These are phyloP conservation scores for Lablab purpureus DNA, from an alignment of 306 rosid genomes.

Conservation along the genomic window DNA sequence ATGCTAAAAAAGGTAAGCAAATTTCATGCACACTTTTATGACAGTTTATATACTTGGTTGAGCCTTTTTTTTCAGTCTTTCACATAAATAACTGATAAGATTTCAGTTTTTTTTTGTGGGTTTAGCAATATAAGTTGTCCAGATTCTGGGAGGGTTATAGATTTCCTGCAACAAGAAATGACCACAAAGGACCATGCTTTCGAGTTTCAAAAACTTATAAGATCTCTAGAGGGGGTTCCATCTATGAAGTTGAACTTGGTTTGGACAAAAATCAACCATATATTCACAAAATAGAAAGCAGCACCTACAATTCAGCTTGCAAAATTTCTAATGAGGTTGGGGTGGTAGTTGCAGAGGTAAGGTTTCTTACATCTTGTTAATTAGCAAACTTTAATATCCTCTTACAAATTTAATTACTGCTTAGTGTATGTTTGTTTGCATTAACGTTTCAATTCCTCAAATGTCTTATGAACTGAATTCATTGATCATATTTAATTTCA, in stretches of 20 bases:
- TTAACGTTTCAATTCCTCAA: no score
- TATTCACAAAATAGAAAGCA: conserved; percentile 57
- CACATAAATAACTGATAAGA: neutral
- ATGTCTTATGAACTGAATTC: no score
- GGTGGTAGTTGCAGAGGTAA: conserved; percentile 66
- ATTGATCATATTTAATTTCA: no score
- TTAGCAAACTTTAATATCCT: neutral
- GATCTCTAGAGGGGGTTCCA: conserved; percentile 53
- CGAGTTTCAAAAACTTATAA: conserved; percentile 50
- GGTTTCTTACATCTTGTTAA: neutral
- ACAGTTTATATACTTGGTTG: no score
- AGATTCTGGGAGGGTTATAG: conserved; percentile 74
- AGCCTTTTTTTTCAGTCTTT: neutral
- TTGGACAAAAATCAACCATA: conserved; percentile 56
- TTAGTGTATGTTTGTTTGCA: no score
- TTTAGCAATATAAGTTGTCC: conserved; percentile 57
- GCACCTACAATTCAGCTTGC: conserved; percentile 53
- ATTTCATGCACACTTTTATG: neutral
- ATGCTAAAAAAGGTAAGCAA: conserved; percentile 63
- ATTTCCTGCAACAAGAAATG: conserved; percentile 45
- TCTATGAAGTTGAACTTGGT: conserved; percentile 59
- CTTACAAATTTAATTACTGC: no score
- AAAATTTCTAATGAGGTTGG: conserved; percentile 66
- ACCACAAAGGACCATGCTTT: conserved; percentile 58
- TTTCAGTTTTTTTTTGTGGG: neutral